Evolutionary conservation across 345 rosid genomes (phyloP).

Genomic region (Syzygium aqueum): DNA sequence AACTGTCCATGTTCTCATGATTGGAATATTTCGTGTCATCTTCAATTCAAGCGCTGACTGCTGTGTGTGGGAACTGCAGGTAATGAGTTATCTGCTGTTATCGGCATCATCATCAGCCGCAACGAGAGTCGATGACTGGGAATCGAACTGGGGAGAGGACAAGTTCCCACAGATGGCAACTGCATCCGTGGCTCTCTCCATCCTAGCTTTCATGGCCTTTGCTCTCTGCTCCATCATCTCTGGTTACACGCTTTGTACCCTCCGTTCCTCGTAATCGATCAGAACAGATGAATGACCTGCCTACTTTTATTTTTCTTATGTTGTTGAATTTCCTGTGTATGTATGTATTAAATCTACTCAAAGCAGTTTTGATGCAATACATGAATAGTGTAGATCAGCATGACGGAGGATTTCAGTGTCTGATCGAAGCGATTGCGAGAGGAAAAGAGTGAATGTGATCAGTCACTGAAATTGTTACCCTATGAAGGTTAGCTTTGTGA

Average conservation of each 20-base stretch:
- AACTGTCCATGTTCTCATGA: background rate
- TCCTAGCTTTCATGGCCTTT: constrained; percentile 56
- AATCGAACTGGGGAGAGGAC: constrained; percentile 74
- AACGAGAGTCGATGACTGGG: constrained; percentile 77
- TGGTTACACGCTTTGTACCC: constrained; percentile 53
- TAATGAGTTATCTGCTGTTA: constrained; percentile 68
- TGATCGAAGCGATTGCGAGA: background rate
- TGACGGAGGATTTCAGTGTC: background rate
- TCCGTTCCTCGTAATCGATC: constrained; percentile 11
- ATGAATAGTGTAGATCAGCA: background rate
- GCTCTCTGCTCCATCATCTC: constrained; percentile 64
- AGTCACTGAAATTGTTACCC: background rate
- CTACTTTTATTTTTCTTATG: background rate
- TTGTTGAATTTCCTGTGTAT: background rate
- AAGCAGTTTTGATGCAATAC: background rate
- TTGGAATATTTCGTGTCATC: background rate
- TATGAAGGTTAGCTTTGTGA: background rate
- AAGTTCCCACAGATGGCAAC: constrained; percentile 77
- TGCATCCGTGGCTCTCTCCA: constrained; percentile 57
- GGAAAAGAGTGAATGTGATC: background rate
- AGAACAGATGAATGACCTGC: background rate
- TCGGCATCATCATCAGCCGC: constrained; percentile 85
- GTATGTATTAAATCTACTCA: background rate
- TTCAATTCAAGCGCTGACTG: background rate
- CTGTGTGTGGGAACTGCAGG: constrained; percentile 22